Conservation (phyloP, 345 rosid species). For the Hypericum perforatum region DNA sequence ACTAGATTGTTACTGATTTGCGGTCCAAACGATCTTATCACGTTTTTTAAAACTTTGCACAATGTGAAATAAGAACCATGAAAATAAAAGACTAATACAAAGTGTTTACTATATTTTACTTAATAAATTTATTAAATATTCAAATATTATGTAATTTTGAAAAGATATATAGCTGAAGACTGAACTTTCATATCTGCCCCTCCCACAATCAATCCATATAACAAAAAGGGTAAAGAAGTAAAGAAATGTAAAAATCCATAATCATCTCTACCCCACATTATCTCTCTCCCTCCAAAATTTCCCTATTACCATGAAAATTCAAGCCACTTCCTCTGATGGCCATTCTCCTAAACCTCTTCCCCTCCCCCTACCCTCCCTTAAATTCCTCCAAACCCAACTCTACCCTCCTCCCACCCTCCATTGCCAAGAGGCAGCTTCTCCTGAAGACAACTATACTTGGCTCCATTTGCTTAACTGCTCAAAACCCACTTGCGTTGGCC, state of each 20-base stretch:
- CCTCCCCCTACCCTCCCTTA: conserved; percentile 22
- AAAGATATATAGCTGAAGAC: too few species aligned
- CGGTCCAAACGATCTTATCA: too few species aligned
- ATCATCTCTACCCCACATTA: conserved; percentile 25
- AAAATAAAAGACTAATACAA: too few species aligned
- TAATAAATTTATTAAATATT: too few species aligned
- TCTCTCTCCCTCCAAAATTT: conserved; percentile 26
- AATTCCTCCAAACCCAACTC: conserved; percentile 6
- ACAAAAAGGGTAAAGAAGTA: too few species aligned
- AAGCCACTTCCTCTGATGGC: conserved; percentile 42
- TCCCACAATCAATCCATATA: too few species aligned
- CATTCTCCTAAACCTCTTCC: conserved; percentile 40
- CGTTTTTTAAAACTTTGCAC: too few species aligned
- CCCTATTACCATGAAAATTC: conserved; percentile 20
- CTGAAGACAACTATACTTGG: conserved; percentile 36
- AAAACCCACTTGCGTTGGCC: conserved; percentile 35
- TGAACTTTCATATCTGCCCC: too few species aligned
- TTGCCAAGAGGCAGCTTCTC: conserved; percentile 45
- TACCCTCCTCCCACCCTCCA: conserved; percentile 8
- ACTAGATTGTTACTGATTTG: too few species aligned
- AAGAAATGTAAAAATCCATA: background rate
- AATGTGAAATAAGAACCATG: too few species aligned
- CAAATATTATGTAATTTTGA: too few species aligned
- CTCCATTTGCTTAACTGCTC: conserved; percentile 28
- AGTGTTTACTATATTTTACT: too few species aligned